Conservation (phyloP, 2,329 filamentous ascomycete genomes). For the Xylaria polymorpha region DNA sequence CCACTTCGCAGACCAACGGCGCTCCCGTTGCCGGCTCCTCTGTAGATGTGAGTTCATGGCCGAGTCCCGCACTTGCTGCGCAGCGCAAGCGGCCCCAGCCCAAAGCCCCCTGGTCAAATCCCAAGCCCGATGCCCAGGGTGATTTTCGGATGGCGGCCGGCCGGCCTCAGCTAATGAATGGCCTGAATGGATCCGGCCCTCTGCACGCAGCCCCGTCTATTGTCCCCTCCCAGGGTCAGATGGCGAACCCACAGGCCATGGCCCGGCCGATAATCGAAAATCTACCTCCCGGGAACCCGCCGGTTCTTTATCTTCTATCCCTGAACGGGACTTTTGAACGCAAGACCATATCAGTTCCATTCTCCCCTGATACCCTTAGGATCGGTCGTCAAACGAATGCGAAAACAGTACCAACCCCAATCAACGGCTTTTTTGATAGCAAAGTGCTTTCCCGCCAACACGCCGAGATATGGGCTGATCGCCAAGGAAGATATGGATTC, state of each 20-base stretch:
- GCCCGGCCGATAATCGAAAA: slow-evolving; percentile 75
- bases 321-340: slow-evolving; percentile 97
- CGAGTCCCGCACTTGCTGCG: slow-evolving; percentile 55
- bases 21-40: slow-evolving; percentile 57
- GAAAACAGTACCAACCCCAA: slow-evolving; percentile 89
- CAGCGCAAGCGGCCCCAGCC: slow-evolving; percentile 64
- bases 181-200: slow-evolving; percentile 56
- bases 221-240: slow-evolving; percentile 54
- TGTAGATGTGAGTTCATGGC: slow-evolving; percentile 64
- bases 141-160: slow-evolving; percentile 59
- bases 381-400: slow-evolving; percentile 98
- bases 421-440: slow-evolving; percentile 97
- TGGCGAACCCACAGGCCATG: slow-evolving; percentile 58
- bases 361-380: slow-evolving; percentile 89
- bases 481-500: slow-evolving; percentile 93
- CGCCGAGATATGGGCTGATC: slow-evolving; percentile 90
- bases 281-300: slow-evolving; percentile 72
- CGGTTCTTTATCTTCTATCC: slow-evolving; percentile 86
- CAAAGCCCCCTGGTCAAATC: slow-evolving; percentile 62
- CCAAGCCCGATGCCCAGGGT: slow-evolving; percentile 60
- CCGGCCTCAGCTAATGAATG: slow-evolving; percentile 55
- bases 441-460: slow-evolving; percentile 97
- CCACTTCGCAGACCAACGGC: slow-evolving; percentile 70
- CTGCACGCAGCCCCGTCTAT: slow-evolving; percentile 55
- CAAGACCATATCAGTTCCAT: slow-evolving; percentile 95